Evolutionary conservation across 257 asterid species (phyloP), one percentile per base, ranked within the genome.

Genomic region (Primulina eburnea): DNA sequence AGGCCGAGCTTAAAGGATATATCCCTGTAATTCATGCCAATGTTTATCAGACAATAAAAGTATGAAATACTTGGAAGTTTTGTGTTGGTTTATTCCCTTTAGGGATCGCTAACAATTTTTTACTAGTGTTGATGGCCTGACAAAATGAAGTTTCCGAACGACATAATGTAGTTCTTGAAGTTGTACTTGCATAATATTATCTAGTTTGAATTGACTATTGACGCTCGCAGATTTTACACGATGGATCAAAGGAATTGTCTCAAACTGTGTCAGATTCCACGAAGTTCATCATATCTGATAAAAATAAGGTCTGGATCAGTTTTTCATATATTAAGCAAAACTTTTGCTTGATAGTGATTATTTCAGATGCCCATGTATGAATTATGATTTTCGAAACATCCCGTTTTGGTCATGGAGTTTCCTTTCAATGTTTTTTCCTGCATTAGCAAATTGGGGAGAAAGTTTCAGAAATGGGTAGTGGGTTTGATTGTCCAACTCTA

Each of bases 31-130:
- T 94, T 84, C 96, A 94, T 80, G 99, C 99, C 92, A 94, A 94
- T 81, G 87, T 94, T 65, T 94, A 89, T 83, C 99, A 94, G 95
- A 89, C 98, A 79, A 94, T 91, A 88, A 89, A 94, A 91, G 99
- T 94, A 94, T 55, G 99, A 82, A 81, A 80, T 81, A 82, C 75
- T 77, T 81, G 91, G 82, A 87, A 85, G 92, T 89, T 87, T 24
- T 90, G 92, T 84, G 96, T 87, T 33, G 78, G 85, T 89, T 90
- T 83, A 79, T 89, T 86, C 75, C 88, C 85, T 81, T 82, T 82
- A 68, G 68, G 71, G 57, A 76, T 68, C 60, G 50, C 69, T 66
- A 35, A 70, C 47, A 77, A 35, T 28, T 63, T 67, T 79, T 64
- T 67, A 34, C 73, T 76, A 68, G 65, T 37, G 82, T 52, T 69